Base-by-base conservation (phyloP, 2,329 filamentous ascomycete species). In the Ophiosphaerella narmari region DNA sequence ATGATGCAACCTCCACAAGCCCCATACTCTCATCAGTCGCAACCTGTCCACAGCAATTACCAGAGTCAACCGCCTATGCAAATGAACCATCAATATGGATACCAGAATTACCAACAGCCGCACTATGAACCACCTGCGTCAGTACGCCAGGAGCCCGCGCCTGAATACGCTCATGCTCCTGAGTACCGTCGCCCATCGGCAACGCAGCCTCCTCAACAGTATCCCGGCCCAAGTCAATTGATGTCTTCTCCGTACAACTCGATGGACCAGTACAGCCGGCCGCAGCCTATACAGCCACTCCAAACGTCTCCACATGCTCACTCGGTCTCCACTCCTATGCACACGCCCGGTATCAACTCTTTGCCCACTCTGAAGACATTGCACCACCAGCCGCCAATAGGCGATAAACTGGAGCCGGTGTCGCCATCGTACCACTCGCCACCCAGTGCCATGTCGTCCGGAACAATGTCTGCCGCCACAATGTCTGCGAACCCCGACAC, bases 281-380 rank as follows among this genome's bases (percentile, higher is more conserved):
- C 71, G n/a, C 72, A 72, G 39, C 61, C 62, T 18, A 38, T 68
- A 13, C 70, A 70, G 43, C 66, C 70, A 7, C 50, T 72, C 34
- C 71, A 72, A 42, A 63, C 64, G 21, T 64, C 70, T 31, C 64
- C 64, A 8, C 73, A 72, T 38, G 59, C 60, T 39, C 65, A 62
- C 46, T 67, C 68, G 14, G 53, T 60, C 7, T 65, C 68, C 14
- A 53, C 58, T 16, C 58, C 70, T 21, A 60, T 70, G 53, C 66
- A 68, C 51, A 65, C 65, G 37, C 58, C 62, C 43, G 73, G 55
- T 45, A 61, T 66, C 24, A 67, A 73, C 53, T 59, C 73, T 18
- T 58, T 80, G 45, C 75, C 77, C 7, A 76, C 76, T 12, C 59
- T 79, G 45, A 75, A 76, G 54, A 75, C 75, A 1, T 53, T 75